Evolutionary conservation across 108 stramenopile genomes (phyloP).

Genomic region (Seminavis robusta): DNA sequence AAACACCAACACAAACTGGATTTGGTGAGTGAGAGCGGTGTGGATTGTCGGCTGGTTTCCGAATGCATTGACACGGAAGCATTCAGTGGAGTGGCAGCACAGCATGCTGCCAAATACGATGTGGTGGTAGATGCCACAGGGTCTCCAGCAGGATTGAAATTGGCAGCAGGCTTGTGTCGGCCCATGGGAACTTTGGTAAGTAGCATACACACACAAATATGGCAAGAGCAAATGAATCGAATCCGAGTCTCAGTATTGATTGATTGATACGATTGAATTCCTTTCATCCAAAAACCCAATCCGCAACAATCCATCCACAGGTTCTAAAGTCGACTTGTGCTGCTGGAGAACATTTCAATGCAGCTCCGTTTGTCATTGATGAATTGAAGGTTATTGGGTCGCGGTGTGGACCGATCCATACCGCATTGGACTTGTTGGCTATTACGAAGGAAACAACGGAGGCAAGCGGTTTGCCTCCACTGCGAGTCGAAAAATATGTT

Average conservation of each 20-base stretch:
- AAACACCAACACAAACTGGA: constrained; percentile 66
- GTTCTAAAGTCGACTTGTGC: constrained; percentile 73
- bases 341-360: constrained; percentile 55
- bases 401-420: constrained; percentile 68
- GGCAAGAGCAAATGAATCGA: no score
- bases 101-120: constrained; percentile 43
- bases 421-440: constrained; percentile 51
- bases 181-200: constrained; percentile 63
- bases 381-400: constrained; percentile 65
- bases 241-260: no score
- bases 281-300: no score
- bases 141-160: constrained; percentile 50
- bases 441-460: constrained; percentile 2
- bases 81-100: constrained; percentile 28
- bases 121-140: constrained; percentile 81
- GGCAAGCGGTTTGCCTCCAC: constrained; percentile 14
- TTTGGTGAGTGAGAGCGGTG: constrained; percentile 50
- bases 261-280: no score
- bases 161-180: constrained; percentile 58
- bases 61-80: constrained; percentile 37
- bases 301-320: no score
- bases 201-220: no score
- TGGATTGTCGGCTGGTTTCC: constrained; percentile 25
- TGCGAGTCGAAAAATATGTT: constrained; percentile 57
- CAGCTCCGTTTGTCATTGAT: constrained; percentile 78